phyloP scores from a whole-genome alignment of 805 yeast species.

The Metschnikowia bowlesiae region DNA sequence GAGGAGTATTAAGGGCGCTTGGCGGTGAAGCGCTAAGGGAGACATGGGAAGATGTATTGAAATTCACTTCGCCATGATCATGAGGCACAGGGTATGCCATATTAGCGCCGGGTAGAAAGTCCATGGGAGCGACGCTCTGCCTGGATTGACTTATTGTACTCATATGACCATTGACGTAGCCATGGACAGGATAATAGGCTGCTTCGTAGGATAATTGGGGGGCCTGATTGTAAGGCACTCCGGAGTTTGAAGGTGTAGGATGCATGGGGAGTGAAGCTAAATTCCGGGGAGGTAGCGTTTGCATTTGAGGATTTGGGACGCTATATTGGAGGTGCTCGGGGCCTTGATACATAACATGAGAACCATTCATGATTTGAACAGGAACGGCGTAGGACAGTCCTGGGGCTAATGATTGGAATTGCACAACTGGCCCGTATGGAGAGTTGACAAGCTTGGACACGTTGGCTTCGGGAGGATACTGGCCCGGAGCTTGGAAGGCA shows the following conservation, averaged over 20 bases:
- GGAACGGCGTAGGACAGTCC: constrained; percentile 1
- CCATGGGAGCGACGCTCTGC: neutral
- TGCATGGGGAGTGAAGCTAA: neutral
- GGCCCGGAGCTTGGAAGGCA: neutral
- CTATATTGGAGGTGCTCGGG: neutral
- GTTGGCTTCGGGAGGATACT: neutral
- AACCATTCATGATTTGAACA: neutral
- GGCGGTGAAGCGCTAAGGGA: neutral
- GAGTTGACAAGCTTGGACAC: constrained; percentile 1
- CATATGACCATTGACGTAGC: neutral
- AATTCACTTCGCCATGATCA: neutral
- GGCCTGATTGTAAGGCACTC: neutral
- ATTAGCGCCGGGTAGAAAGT: neutral
- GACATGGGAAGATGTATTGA: neutral
- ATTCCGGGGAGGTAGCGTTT: neutral
- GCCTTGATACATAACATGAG: neutral
- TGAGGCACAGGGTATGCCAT: neutral
- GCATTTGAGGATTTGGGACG: neutral
- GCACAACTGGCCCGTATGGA: constrained; percentile 6
- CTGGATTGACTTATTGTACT: neutral
- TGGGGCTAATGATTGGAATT: constrained; percentile 3
- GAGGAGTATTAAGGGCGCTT: neutral
- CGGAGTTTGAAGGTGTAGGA: neutral
- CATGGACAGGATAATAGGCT: neutral
- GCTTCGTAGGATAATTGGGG: constrained; percentile 1